Evolutionary conservation across 129 eudicot genomes (phyloP), one percentile per base, ranked within the genome.

Genomic region (Heracleum sosnowskyi): DNA sequence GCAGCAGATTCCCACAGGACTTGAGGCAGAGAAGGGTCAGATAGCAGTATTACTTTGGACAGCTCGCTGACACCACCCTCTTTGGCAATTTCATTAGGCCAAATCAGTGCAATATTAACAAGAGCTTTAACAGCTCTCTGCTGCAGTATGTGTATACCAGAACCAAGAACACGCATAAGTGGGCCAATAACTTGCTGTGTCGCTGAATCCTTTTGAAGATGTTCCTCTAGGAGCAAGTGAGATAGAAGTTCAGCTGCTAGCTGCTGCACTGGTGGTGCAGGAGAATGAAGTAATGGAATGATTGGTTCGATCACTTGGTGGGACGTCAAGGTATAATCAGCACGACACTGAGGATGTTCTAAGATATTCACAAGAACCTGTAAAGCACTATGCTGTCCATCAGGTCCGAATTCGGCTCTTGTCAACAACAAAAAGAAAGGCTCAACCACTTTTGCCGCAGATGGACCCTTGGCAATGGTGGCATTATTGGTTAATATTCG

Each of bases 61-160:
- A 96, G 89, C 76, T 96, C 97, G 71, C 81, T 84, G 6, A 96
- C 99, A 7, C 99, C 99, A 41, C 99, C 99, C 85, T 96, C 99
- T 86, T 90, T 96, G 17, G 97, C 99, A 73, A 96, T 96, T 79
- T 96, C 99, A 49, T 96, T 96, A 62, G 99, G 99, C 99, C 97
- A 96, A 20, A 77, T 86, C 76, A 86, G 76, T 24, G 97, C 90
- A 71, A 92, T 86, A 73, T 91, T 86, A 41, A 90, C 97, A 73
- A 96, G 97, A 79, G 97, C 99, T 83, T 88, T 91, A 39, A 96
- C 92, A 76, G 97, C 96, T 84, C 97, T 82, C 89, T 96, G 99
- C 82, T 96, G 99, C 89, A 96, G 79, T 80, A 87, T 90, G 74
- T 91, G 97, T 80, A 90, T 78, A 13, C 97, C 97, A 31, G 99